These are phyloP conservation scores for Periglandula ipomoeae DNA, from an alignment of 2,329 filamentous ascomycete species.

Conservation along the genomic window DNA sequence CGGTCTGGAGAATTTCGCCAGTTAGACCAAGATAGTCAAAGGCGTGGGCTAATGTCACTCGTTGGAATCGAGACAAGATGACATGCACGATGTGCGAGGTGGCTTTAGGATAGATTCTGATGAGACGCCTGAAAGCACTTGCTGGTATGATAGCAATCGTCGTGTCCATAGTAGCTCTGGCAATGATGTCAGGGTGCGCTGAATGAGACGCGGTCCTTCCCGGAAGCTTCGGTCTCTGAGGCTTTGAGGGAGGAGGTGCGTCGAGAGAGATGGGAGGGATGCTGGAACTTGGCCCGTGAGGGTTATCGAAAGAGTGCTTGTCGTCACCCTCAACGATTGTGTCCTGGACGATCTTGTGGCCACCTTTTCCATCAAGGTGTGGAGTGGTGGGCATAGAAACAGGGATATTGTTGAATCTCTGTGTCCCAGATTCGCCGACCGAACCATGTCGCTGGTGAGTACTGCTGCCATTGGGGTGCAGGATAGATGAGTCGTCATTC, in stretches of 20 bases:
- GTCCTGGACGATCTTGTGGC: constrained; percentile 3
- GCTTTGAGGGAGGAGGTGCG: constrained; percentile 20
- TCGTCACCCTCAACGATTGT: constrained; percentile 12
- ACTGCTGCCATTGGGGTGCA: constrained; percentile 14
- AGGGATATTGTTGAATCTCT: constrained; percentile 9
- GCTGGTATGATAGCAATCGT: constrained; percentile 98
- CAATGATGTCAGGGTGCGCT: constrained; percentile 92
- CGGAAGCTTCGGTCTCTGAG: constrained; percentile 28
- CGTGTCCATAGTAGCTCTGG: constrained; percentile 90
- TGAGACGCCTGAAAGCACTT: constrained; percentile 86
- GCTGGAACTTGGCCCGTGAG: constrained; percentile 25
- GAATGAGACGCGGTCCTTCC: constrained; percentile 54
- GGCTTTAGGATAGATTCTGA: constrained; percentile 88
- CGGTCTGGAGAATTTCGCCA: constrained; percentile 83
- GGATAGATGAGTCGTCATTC: constrained; percentile 46
- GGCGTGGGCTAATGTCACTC: constrained; percentile 88
- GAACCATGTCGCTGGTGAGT: constrained; percentile 21
- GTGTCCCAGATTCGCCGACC: constrained; percentile 12
- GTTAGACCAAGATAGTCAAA: constrained; percentile 91
- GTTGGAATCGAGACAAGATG: constrained; percentile 85
- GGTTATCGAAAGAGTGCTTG: constrained; percentile 5
- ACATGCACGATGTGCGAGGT: constrained; percentile 97
- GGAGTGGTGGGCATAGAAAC: constrained; percentile 30
- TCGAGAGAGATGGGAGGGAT: constrained; percentile 74
- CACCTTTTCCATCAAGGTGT: constrained; percentile 21